phyloP scores from a whole-genome alignment of 2,329 filamentous ascomycete genomes.

The Xylaria sp. region DNA sequence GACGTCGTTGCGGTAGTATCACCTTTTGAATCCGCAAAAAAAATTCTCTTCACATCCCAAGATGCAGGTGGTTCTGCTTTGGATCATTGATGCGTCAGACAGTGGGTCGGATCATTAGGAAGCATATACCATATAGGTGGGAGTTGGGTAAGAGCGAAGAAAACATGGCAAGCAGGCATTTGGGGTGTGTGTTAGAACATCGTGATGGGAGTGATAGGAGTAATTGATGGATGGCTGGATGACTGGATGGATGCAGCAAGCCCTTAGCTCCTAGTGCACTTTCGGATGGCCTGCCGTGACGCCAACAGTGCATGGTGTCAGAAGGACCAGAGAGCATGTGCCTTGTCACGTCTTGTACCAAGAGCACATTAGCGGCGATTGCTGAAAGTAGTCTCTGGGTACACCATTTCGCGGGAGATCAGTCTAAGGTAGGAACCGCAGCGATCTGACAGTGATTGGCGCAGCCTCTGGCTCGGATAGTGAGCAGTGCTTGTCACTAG shows the following conservation, averaged over 20 bases:
- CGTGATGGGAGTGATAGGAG: conserved; percentile 3
- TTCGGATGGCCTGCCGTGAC: conserved; percentile 24
- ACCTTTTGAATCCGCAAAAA: conserved; percentile 3
- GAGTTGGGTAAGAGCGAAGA: not conserved
- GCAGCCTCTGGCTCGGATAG: conserved; percentile 10
- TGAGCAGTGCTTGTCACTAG: conserved; percentile 22
- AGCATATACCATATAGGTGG: not conserved
- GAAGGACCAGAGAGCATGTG: not conserved
- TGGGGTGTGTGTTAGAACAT: not conserved
- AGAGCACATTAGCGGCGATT: conserved; percentile 17
- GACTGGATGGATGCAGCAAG: not conserved
- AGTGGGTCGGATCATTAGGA: conserved; percentile 18
- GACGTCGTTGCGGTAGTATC: conserved; percentile 5
- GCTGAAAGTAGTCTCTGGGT: conserved; percentile 2
- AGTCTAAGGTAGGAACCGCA: conserved; percentile 28
- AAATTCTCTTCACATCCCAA: not conserved
- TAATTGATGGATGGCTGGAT: too few relatives aligned
- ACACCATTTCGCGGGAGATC: conserved; percentile 19
- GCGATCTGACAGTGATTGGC: conserved; percentile 23
- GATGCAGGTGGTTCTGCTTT: conserved; percentile 25
- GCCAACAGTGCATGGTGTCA: conserved; percentile 12
- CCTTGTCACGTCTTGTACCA: not conserved
- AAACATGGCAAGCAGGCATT: conserved; percentile 1
- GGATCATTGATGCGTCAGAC: conserved; percentile 26
- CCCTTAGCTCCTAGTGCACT: conserved; percentile 15